Percentiles rank a stretch among this genome's conserved stretches.
phyloP scores from a whole-genome alignment of 2,329 filamentous ascomycete species.

The Cordyceps pruinosa region DNA sequence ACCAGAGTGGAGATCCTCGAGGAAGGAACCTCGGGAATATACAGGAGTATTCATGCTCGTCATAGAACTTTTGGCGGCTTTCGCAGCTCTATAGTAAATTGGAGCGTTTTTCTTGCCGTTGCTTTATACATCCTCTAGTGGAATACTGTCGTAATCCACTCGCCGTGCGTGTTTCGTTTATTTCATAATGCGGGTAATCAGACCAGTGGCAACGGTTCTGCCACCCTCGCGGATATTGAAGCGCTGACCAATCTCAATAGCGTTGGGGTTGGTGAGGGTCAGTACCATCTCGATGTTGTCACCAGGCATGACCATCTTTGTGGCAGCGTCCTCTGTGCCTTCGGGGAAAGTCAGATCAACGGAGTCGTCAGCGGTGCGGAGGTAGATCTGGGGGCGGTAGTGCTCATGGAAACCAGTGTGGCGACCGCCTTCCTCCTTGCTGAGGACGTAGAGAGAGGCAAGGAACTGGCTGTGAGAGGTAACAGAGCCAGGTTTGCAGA shows the following conservation, averaged over 20 bases:
- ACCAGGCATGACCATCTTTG: slow-evolving; percentile 91
- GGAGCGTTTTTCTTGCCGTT: not conserved
- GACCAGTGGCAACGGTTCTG: slow-evolving; percentile 76
- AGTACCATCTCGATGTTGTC: slow-evolving; percentile 98
- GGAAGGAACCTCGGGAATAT: slow-evolving; percentile 26
- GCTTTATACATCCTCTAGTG: not conserved
- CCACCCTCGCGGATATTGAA: slow-evolving; percentile 99
- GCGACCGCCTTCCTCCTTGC: slow-evolving; percentile 95
- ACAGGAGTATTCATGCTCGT: slow-evolving; percentile 30
- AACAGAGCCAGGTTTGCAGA: slow-evolving; percentile 73
- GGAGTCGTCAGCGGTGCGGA: slow-evolving; percentile 81
- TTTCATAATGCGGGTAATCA: slow-evolving; percentile 66
- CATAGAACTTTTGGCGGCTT: slow-evolving; percentile 9
- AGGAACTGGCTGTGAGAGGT: slow-evolving; percentile 90
- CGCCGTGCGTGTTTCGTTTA: slow-evolving; percentile 29
- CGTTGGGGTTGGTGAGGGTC: slow-evolving; percentile 75
- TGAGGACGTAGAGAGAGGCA: slow-evolving; percentile 91
- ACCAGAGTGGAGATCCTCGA: slow-evolving; percentile 36
- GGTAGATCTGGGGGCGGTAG: slow-evolving; percentile 94
- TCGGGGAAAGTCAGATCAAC: slow-evolving; percentile 82
- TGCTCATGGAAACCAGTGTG: slow-evolving; percentile 93
- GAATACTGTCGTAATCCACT: not conserved
- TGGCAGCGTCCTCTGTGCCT: slow-evolving; percentile 61
- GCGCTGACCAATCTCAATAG: slow-evolving; percentile 84
- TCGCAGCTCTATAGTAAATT: not conserved